phyloP scores from a whole-genome alignment of 495 filamentous ascomycete genomes.

The Apiosordaria backusii region DNA sequence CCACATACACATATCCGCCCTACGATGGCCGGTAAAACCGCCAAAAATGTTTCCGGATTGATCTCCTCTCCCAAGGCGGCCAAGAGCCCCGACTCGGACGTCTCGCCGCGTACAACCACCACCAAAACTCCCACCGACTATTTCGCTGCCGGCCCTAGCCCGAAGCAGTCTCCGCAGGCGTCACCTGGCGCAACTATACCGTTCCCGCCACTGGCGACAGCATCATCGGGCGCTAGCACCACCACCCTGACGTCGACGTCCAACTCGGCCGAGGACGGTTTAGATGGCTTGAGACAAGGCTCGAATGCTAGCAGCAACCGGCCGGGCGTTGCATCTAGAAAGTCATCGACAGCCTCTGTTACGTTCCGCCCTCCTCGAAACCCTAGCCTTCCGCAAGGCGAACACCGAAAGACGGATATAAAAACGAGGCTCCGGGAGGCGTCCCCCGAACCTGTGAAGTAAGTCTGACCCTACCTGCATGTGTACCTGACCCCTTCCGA shows the following conservation, averaged over 20 bases:
- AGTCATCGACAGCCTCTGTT: constrained; percentile 43
- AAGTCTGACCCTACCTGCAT: constrained; percentile 29
- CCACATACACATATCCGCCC: constrained; percentile 4
- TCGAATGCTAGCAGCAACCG: constrained; percentile 25
- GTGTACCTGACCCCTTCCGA: constrained; percentile 11
- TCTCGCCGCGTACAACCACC: constrained; percentile 38
- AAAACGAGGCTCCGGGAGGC: constrained; percentile 39
- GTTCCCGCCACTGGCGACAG: constrained; percentile 15
- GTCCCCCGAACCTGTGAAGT: constrained; percentile 47
- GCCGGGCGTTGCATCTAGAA: constrained; percentile 31
- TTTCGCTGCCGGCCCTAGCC: constrained; percentile 25
- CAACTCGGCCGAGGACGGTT: constrained; percentile 17
- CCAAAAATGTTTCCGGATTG: constrained; percentile 24
- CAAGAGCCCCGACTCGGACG: constrained; percentile 39
- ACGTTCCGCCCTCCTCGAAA: constrained; percentile 40
- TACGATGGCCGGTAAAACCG: constrained; percentile 30
- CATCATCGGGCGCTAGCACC: constrained; percentile 27
- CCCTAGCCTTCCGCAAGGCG: constrained; percentile 44
- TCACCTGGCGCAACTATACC: constrained; percentile 18
- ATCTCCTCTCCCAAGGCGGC: constrained; percentile 19
- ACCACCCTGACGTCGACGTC: constrained; percentile 23
- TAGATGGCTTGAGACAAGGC: constrained; percentile 21
- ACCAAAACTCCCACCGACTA: constrained; percentile 32
- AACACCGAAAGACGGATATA: constrained; percentile 41
- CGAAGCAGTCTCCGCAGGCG: neutral